phyloP scores from a whole-genome alignment of 768 basidiomycete genomes.

The Mycena leptocephala region DNA sequence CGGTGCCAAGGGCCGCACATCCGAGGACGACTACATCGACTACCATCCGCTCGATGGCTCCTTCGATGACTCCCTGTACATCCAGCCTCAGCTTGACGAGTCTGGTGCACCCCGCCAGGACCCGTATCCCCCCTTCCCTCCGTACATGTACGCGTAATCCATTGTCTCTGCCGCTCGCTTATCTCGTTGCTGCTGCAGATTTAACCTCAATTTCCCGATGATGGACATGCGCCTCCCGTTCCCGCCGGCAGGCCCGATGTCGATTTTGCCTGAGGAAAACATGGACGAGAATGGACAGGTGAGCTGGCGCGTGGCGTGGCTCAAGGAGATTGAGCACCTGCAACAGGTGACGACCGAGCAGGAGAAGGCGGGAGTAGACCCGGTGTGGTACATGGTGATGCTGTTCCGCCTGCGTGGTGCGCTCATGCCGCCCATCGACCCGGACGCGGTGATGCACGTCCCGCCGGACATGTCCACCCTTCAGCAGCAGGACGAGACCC shows the following conservation, averaged over 20 bases:
- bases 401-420: conserved; percentile 82
- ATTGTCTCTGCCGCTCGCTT: neutral
- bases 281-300: conserved; percentile 87
- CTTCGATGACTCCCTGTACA: conserved; percentile 71
- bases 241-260: conserved; percentile 64
- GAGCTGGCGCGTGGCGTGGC: conserved; percentile 86
- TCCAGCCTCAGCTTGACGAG: conserved; percentile 32
- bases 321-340: conserved; percentile 84
- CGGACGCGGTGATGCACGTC: conserved; percentile 60
- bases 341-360: conserved; percentile 86
- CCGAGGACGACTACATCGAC: conserved; percentile 77
- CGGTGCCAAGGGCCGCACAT: conserved; percentile 63
- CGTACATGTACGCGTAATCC: conserved; percentile 72
- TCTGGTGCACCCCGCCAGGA: conserved; percentile 60
- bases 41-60: conserved; percentile 70
- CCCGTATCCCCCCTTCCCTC: too few species aligned
- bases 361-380: conserved; percentile 85
- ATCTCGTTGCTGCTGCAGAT: conserved; percentile 58
- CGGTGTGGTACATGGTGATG: conserved; percentile 93
- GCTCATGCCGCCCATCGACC: conserved; percentile 79
- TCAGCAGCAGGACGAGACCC: too few species aligned
- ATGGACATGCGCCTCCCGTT: conserved; percentile 79
- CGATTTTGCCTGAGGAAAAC: conserved; percentile 75
- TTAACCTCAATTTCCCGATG: conserved; percentile 82
- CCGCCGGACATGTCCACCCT: conserved; percentile 57